These are phyloP conservation scores for Cercospora sp. DNA, from an alignment of 2,329 filamentous ascomycete species.

Conservation along the genomic window DNA sequence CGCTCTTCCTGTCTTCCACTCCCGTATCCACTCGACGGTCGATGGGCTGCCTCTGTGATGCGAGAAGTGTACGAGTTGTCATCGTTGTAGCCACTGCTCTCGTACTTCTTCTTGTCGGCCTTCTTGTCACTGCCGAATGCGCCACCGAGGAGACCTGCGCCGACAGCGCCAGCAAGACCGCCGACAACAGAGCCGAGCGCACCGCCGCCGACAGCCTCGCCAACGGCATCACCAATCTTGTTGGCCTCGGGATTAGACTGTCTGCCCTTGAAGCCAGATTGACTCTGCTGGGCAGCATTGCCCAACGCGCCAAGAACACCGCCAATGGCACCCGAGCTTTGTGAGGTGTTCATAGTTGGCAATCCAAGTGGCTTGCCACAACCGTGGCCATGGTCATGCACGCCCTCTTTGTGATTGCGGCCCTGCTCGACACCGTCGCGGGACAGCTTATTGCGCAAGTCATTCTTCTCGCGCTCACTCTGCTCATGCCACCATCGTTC, in stretches of 20 bases:
- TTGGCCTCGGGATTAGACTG: conserved; percentile 25
- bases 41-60: conserved; percentile 62
- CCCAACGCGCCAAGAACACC: conserved; percentile 41
- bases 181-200: conserved; percentile 70
- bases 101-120: conserved; percentile 54
- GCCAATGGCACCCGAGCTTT: conserved; percentile 48
- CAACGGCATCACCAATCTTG: conserved; percentile 53
- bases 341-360: conserved; percentile 58
- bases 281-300: conserved; percentile 45
- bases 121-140: conserved; percentile 53
- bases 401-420: conserved; percentile 82
- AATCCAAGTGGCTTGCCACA: conserved; percentile 78
- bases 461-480: conserved; percentile 61
- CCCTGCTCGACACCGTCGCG: conserved; percentile 74
- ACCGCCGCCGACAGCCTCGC: conserved; percentile 63
- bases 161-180: conserved; percentile 60
- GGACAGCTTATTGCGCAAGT: conserved; percentile 72
- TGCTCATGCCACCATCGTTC: conserved; percentile 79
- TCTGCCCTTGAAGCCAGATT: conserved; percentile 27
- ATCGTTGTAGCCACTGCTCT: conserved; percentile 56
- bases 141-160: conserved; percentile 64
- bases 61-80: conserved; percentile 64
- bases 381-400: conserved; percentile 80
- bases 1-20: conserved; percentile 36
- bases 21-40: conserved; percentile 26